These are phyloP conservation scores for Amphichorda felina DNA, from an alignment of 2,329 filamentous ascomycete species.

Conservation along the genomic window DNA sequence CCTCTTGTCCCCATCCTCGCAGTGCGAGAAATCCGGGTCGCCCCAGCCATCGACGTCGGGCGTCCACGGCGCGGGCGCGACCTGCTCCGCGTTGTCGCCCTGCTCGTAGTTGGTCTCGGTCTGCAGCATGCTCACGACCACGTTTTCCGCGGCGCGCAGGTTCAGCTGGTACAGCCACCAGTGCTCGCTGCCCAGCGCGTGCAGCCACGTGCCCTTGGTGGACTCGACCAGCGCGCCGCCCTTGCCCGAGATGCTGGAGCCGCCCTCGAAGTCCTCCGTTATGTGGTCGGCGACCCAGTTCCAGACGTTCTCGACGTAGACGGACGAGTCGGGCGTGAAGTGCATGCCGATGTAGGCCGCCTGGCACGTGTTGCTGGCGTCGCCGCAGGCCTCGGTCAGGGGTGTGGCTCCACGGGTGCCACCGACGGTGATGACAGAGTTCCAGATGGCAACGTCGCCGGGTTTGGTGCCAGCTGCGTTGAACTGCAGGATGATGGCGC, in stretches of 20 bases:
- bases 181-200: slow-evolving; percentile 37
- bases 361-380: slow-evolving; percentile 29
- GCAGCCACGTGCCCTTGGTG: slow-evolving; percentile 37
- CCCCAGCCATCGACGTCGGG: slow-evolving; percentile 22
- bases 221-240: slow-evolving; percentile 34
- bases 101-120: slow-evolving; percentile 35
- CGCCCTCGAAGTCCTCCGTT: slow-evolving; percentile 32
- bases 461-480: too few relatives aligned
- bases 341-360: slow-evolving; percentile 44
- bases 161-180: slow-evolving; percentile 47
- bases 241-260: slow-evolving; percentile 32
- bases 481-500: slow-evolving; percentile 29
- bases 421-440: slow-evolving; percentile 31
- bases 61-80: slow-evolving; percentile 24
- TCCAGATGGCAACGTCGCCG: slow-evolving; percentile 39
- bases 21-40: slow-evolving; percentile 30
- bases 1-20: slow-evolving; percentile 18
- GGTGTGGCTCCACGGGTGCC: slow-evolving; percentile 25
- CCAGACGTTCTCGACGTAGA: slow-evolving; percentile 32
- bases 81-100: slow-evolving; percentile 19
- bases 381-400: slow-evolving; percentile 22
- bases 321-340: slow-evolving; percentile 18
- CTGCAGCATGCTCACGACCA: slow-evolving; percentile 38
- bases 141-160: slow-evolving; percentile 33
- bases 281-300: too few relatives aligned